phyloP scores from a whole-genome alignment of 768 basidiomycete species.

The Leccinum olivaceopallidum region DNA sequence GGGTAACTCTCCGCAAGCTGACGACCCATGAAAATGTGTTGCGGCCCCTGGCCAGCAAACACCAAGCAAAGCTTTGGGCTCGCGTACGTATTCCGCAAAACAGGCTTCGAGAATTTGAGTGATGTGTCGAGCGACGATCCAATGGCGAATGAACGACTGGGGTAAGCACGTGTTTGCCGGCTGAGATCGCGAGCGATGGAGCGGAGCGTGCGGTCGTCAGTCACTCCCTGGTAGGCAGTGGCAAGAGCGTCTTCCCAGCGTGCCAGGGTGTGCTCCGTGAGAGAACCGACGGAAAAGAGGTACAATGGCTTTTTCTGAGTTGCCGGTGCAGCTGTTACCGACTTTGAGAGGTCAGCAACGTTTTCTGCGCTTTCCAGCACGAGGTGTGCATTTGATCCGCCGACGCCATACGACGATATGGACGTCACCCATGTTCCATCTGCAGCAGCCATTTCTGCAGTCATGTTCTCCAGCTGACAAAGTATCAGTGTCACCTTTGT shows the following conservation, averaged over 20 bases:
- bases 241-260: constrained; percentile 29
- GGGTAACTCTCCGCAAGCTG: constrained; percentile 35
- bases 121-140: constrained; percentile 22
- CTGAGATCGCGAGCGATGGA: constrained; percentile 30
- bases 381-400: constrained; percentile 36
- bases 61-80: constrained; percentile 36
- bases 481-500: no score
- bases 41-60: constrained; percentile 39
- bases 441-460: constrained; percentile 28
- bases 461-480: constrained; percentile 22
- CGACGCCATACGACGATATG: constrained; percentile 35
- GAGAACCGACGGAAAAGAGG: constrained; percentile 29
- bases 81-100: constrained; percentile 22
- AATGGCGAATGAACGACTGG: constrained; percentile 28
- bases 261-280: constrained; percentile 27
- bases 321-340: not conserved
- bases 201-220: constrained; percentile 26
- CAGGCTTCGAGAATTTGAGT: constrained; percentile 32
- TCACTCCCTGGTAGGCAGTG: constrained; percentile 15
- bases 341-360: constrained; percentile 14
- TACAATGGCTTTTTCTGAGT: constrained; percentile 21
- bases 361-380: constrained; percentile 31
- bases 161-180: constrained; percentile 32
- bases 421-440: constrained; percentile 34
- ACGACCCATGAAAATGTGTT: constrained; percentile 38